A percentile compares a stretch with the other conserved stretches of the same genome.
Evolutionary conservation across 371 early-diverging fungal genomes (phyloP).

Genomic region (Syncephalis plumigaleata): DNA sequence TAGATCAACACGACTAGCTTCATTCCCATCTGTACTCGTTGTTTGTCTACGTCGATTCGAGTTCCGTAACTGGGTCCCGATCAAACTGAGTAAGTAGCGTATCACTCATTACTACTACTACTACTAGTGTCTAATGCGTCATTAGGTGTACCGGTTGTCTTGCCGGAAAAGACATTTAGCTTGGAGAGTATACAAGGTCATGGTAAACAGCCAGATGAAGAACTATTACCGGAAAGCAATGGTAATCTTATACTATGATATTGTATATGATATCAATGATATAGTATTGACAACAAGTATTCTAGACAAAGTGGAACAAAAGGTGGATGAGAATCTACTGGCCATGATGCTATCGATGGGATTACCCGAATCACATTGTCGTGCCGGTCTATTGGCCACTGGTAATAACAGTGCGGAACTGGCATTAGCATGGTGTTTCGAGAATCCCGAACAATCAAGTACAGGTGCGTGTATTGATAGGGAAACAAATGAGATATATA

Average conservation of each 20-base stretch:
- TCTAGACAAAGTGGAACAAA: constrained; percentile 13
- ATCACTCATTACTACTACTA: not conserved
- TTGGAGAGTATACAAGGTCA: constrained; percentile 39
- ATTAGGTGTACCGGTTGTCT: constrained; percentile 34
- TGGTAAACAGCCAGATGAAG: constrained; percentile 56
- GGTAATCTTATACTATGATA: constrained; percentile 5
- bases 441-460: constrained; percentile 94
- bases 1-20: constrained; percentile 52
- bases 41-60: constrained; percentile 71
- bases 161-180: constrained; percentile 27
- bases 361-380: constrained; percentile 67
- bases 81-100: constrained; percentile 39
- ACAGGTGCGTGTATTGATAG: too few species aligned
- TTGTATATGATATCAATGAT: not conserved
- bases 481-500: too few species aligned
- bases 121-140: constrained; percentile 5
- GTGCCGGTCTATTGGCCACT: constrained; percentile 60
- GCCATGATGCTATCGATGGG: constrained; percentile 77
- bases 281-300: not conserved
- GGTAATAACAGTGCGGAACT: constrained; percentile 67
- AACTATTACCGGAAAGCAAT: constrained; percentile 47
- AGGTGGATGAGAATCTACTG: constrained; percentile 41
- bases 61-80: constrained; percentile 76
- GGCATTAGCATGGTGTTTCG: constrained; percentile 89
- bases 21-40: constrained; percentile 74